Evolutionary conservation across 1,284 basidiomycete genomes (phyloP).

Genomic region (Cerioporus squamosus): DNA sequence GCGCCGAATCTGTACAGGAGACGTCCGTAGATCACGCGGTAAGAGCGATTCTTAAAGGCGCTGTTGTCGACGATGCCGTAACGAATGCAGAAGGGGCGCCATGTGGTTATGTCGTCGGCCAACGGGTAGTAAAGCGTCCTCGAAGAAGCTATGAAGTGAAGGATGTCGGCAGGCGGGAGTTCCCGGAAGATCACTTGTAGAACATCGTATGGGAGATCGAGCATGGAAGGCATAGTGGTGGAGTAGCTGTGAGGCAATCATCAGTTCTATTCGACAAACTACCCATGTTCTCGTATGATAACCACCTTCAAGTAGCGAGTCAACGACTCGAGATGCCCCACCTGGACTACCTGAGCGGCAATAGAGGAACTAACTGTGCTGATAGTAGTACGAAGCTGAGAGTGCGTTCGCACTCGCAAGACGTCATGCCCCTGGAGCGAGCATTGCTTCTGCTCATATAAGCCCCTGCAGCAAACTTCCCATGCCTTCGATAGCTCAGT

Average conservation of each 20-base stretch:
- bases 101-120: constrained; percentile 24
- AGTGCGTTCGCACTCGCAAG: no score
- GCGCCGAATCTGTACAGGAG: constrained; percentile 27
- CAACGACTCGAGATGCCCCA: no score
- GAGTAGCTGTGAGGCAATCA: not conserved
- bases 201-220: constrained; percentile 29
- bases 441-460: no score
- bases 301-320: no score
- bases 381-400: no score
- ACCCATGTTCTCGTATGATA: not conserved
- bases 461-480: not conserved
- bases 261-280: not conserved
- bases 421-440: no score
- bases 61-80: constrained; percentile 19
- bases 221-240: constrained; percentile 6
- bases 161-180: constrained; percentile 19
- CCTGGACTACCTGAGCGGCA: no score
- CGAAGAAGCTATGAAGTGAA: constrained; percentile 16
- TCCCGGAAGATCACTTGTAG: constrained; percentile 18
- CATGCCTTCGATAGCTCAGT: constrained; percentile 21
- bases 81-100: constrained; percentile 22
- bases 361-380: no score
- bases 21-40: constrained; percentile 23
- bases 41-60: constrained; percentile 20
- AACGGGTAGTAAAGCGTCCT: constrained; percentile 17